These are phyloP conservation scores for Penicillium antarcticum DNA, from an alignment of 495 filamentous ascomycete species.

Conservation along the genomic window DNA sequence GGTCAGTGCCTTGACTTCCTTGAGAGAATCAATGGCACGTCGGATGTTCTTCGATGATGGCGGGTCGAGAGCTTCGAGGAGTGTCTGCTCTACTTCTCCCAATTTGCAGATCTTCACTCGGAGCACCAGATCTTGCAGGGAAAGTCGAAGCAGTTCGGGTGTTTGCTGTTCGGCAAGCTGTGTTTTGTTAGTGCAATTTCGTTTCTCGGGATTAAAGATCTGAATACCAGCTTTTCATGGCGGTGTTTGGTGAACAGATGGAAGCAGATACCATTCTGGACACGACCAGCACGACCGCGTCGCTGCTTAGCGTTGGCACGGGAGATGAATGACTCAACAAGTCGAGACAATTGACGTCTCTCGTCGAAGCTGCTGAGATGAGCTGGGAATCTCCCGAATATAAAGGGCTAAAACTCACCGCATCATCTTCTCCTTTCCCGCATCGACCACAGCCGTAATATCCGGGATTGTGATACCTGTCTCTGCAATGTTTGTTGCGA, in stretches of 20 bases:
- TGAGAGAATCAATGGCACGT: conserved; percentile 83
- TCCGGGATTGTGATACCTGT: conserved; percentile 97
- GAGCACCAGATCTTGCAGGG: conserved; percentile 88
- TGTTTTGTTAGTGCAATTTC: background rate
- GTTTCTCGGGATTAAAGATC: background rate
- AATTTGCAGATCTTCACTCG: conserved; percentile 97
- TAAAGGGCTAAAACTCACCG: conserved; percentile 26
- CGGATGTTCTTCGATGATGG: conserved; percentile 88
- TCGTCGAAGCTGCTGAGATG: conserved; percentile 64
- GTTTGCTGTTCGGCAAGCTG: conserved; percentile 87
- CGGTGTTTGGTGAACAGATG: conserved; percentile 88
- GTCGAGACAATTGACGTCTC: conserved; percentile 78
- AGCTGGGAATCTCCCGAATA: conserved; percentile 15
- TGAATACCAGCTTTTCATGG: conserved; percentile 60
- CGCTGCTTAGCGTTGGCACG: conserved; percentile 92
- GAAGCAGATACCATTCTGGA: conserved; percentile 90
- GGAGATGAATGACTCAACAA: conserved; percentile 91
- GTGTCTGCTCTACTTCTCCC: conserved; percentile 82
- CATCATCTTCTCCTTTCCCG: conserved; percentile 96
- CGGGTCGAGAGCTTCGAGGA: conserved; percentile 86
- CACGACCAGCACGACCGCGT: conserved; percentile 91
- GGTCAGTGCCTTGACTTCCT: conserved; percentile 90
- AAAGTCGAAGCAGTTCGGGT: conserved; percentile 91
- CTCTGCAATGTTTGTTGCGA: conserved; percentile 95
- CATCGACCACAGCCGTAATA: conserved; percentile 91